These are phyloP conservation scores for Ceriops zippeliana DNA, from an alignment of 345 rosid species.

Conservation along the genomic window DNA sequence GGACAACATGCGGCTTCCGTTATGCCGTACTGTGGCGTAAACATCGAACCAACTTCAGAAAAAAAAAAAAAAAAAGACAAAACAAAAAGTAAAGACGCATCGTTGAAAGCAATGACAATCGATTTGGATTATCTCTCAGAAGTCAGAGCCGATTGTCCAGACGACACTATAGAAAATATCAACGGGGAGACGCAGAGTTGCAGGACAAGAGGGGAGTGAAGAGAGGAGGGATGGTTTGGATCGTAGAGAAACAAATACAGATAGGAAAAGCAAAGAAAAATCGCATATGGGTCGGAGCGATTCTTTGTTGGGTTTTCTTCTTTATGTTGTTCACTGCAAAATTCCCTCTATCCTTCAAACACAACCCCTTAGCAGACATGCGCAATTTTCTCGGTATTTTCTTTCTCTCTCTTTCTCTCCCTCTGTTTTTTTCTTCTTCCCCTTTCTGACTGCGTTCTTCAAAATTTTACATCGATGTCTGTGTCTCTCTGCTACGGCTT, in stretches of 20 bases:
- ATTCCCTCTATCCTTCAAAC: slow-evolving; percentile 45
- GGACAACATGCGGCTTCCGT: too few relatives aligned
- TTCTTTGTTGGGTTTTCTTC: slow-evolving; percentile 52
- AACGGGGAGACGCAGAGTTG: too few relatives aligned
- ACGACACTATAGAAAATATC: too few relatives aligned
- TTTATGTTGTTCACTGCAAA: slow-evolving; percentile 67
- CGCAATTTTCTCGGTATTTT: slow-evolving; percentile 77
- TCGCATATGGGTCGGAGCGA: slow-evolving; percentile 44
- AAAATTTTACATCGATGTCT: too few relatives aligned
- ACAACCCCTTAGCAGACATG: slow-evolving; percentile 66
- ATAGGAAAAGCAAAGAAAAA: slow-evolving; percentile 40
- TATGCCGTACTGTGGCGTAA: too few relatives aligned
- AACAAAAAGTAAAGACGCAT: too few relatives aligned
- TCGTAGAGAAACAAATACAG: slow-evolving; percentile 40
- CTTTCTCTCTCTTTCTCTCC: not conserved
- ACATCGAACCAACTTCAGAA: too few relatives aligned
- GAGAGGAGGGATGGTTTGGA: slow-evolving; percentile 44
- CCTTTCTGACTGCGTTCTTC: not conserved
- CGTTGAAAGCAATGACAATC: too few relatives aligned
- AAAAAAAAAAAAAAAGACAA: too few relatives aligned
- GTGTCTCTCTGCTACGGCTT: not conserved
- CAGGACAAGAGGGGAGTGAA: slow-evolving; percentile 8
- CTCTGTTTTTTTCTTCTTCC: not conserved
- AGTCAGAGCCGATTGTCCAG: too few relatives aligned
- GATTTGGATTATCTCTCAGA: too few relatives aligned